These are phyloP conservation scores for Dactylorhiza incarnata DNA, from an alignment of 106 monocot genomes.

Conservation along the genomic window DNA sequence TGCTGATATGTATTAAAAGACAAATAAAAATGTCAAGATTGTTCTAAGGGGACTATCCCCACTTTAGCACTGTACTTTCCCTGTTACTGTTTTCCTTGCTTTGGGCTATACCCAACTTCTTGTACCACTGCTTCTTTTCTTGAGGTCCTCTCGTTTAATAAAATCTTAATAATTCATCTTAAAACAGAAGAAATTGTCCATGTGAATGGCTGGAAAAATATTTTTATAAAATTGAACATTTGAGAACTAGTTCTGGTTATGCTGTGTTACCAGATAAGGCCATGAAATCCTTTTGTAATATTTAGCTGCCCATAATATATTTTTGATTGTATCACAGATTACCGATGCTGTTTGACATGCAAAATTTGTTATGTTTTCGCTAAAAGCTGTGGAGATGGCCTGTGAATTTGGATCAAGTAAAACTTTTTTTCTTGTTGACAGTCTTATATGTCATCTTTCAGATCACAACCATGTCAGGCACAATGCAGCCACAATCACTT, in stretches of 20 bases:
- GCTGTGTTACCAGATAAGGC: not conserved
- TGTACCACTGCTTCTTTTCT: too few relatives aligned
- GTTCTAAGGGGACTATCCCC: too few relatives aligned
- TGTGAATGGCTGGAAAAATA: not conserved
- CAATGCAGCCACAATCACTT: slow-evolving; percentile 69
- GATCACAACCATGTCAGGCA: slow-evolving; percentile 65
- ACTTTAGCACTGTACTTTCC: too few relatives aligned
- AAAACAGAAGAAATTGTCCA: too few relatives aligned
- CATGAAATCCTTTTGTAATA: not conserved
- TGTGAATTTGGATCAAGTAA: not conserved
- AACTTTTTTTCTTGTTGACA: not conserved
- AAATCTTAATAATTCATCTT: too few relatives aligned
- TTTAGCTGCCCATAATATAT: not conserved
- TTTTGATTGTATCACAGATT: not conserved
- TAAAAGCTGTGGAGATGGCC: not conserved
- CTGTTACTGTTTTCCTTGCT: too few relatives aligned
- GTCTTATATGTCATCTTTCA: slow-evolving; percentile 23
- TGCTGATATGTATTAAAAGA: too few relatives aligned
- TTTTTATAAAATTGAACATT: not conserved
- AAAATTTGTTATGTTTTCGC: not conserved
- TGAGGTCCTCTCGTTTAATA: too few relatives aligned
- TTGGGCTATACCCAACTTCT: too few relatives aligned
- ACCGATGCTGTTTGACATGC: not conserved
- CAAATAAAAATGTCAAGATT: too few relatives aligned
- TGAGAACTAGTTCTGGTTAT: not conserved